Base-by-base conservation (phyloP, 257 asterid genomes). In the Petunia axillaris region DNA sequence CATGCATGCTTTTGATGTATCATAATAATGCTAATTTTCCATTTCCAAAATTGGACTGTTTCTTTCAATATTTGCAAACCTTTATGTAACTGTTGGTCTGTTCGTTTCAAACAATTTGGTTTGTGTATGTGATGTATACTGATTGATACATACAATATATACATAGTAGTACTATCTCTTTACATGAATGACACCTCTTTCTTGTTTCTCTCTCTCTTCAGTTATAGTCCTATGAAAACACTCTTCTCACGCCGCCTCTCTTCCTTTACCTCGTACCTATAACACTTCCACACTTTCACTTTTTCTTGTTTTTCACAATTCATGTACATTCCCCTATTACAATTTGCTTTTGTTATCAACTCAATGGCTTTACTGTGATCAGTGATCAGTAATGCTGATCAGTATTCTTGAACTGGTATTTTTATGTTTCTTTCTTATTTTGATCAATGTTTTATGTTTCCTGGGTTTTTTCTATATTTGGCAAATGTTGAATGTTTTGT, bases 211-310 rank as follows among this genome's bases (percentile, higher is more conserved):
- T 71, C 77, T 73, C 77, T 73, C 77, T 35, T 73, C 62, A 73
- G 77, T 48, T 73, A 50, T 36, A 73, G 43, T 73, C 77, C 13
- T 73, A 73, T 35, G 77, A 11, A 71, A 50, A 73, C 25, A 25
- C 77, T 73, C 77, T 73, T 73, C 77, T 10, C 77, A 73, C 77
- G 77, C 77, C 77, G 77, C 77, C 77, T 13, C 73, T 4, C 70
- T 64, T 64, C 70, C 38, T 16, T 40, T 52, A 65, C 52, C 13
- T 40, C 52, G 13, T 52, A 65, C 52, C 13, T 40, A 35, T 5
- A 39, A 40, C 40, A 14, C 74, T 65, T 65, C 73, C 54, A 67
- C 55, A 73, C 46, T 48, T 50, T 25, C 77, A 70, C 59, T 68
- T 44, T 37, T 8, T 63, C n/a, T 63, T 4, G 55, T 63, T 63